Conservation (phyloP, 306 rosid species). For the Trifolium dubium region DNA sequence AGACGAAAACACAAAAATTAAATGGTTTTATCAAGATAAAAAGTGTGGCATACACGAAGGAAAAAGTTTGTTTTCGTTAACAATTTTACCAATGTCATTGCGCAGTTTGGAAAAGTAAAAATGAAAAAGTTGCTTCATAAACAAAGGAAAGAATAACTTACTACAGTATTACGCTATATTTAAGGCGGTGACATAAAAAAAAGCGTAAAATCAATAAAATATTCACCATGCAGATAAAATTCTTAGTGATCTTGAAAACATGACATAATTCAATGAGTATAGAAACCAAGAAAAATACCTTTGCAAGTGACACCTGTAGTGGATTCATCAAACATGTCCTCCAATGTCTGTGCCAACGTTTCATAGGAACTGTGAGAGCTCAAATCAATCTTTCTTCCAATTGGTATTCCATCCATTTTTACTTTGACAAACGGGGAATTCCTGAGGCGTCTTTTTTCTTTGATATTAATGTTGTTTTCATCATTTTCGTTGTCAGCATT, state of each 20-base stretch:
- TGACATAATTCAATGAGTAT: not conserved
- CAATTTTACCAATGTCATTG: not conserved
- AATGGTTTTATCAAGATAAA: not conserved
- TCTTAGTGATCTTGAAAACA: not conserved
- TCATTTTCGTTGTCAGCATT: constrained; percentile 46
- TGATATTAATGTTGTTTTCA: constrained; percentile 48
- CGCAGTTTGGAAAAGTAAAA: not conserved
- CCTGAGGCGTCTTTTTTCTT: constrained; percentile 54
- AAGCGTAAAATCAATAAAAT: not conserved
- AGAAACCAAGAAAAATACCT: constrained; percentile 51
- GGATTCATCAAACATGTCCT: constrained; percentile 80
- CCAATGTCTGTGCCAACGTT: constrained; percentile 68
- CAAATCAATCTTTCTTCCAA: constrained; percentile 92
- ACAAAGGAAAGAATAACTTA: not conserved
- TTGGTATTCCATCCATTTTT: constrained; percentile 85
- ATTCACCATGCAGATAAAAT: not conserved
- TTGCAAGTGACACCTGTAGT: constrained; percentile 51
- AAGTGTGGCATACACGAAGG: not conserved
- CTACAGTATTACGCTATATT: not conserved
- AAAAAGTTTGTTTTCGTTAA: too few relatives aligned
- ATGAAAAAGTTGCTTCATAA: constrained; percentile 7
- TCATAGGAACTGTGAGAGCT: constrained; percentile 78
- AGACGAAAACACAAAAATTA: constrained; percentile 15
- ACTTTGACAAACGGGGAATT: constrained; percentile 80
- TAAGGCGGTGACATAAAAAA: too few relatives aligned